These are phyloP conservation scores for Botrytis porri DNA, from an alignment of 2,329 filamentous ascomycete genomes.

Conservation along the genomic window DNA sequence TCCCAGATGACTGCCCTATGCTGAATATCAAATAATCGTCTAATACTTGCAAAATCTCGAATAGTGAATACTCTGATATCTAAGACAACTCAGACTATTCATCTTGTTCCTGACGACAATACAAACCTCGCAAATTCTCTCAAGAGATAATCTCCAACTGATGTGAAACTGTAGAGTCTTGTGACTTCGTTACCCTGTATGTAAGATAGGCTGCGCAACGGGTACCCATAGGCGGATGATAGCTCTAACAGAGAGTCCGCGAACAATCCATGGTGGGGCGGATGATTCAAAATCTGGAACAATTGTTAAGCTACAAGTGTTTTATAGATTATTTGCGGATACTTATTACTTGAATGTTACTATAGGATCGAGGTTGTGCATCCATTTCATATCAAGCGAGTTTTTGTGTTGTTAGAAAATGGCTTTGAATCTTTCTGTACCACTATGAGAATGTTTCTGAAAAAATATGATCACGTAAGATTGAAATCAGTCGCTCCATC, in stretches of 20 bases:
- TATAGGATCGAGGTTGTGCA: no score
- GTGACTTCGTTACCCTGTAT: no score
- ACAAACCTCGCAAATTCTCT: no score
- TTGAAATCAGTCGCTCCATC: neutral
- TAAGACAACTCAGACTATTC: neutral
- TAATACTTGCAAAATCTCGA: neutral
- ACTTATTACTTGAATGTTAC: no score
- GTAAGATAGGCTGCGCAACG: no score
- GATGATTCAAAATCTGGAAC: no score
- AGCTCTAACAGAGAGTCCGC: no score
- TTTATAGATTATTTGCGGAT: no score
- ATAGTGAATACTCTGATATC: neutral
- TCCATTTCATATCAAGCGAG: neutral
- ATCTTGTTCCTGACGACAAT: neutral
- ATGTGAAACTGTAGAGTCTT: neutral
- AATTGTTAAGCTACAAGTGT: no score
- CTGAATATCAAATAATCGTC: neutral
- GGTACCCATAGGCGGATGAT: no score
- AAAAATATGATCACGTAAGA: neutral
- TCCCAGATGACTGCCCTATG: neutral
- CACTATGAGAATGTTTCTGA: neutral
- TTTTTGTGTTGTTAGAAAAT: neutral
- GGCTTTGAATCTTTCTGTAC: neutral
- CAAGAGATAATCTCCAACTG: no score
- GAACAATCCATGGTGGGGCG: no score